Base-by-base conservation (phyloP, 768 basidiomycete species). In the Mrakia gelida region DNA sequence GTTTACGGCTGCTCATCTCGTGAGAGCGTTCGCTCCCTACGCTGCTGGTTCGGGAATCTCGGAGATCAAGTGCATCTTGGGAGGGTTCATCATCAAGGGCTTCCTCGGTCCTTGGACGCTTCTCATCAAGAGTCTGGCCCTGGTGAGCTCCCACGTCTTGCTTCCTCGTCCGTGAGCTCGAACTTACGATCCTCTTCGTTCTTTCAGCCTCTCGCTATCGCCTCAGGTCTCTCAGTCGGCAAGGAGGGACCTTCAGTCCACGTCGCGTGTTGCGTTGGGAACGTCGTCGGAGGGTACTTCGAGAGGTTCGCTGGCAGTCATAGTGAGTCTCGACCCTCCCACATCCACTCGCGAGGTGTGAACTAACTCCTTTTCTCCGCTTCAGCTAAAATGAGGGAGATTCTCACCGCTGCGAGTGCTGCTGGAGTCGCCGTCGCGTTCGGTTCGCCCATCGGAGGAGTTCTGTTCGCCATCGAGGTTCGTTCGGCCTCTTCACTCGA, bases 191-290 rank as follows among this genome's bases (percentile, higher is more conserved):
- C 49, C 21, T 1, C 3, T 21, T 52, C 18, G 49, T 21, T 13
- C 30, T 18, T 52, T 41, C 80, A 99, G 96, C 97, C 97, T 38
- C 87, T 99, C 45, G 92, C 96, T 56, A 98, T 99, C 81, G 96
- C 95, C 9, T 98, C 96, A 34, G 97, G 97, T 0, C 86, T 98
- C 71, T 95, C 95, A 7, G 94, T 98, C 30, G 97, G 97, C 9
- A 99, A 98, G 84, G 97, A 99, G 85, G 97, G 97, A 0, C 97
- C 97, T 0, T 96, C 94, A 2, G 97, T 99, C 0, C 97, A 99
- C 83, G 92, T 98, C 67, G 97, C 97, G 5, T 96, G 94, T 82
- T 93, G 94, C 82, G 90, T 97, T 79, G 97, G 97, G 0, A 91
- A 89, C 79, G 87, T 96, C 52, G 90, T 98, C n/a, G 95, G 93